Evolutionary conservation across 305 asterid species (phyloP).

Genomic region (Fraxinus greggii): DNA sequence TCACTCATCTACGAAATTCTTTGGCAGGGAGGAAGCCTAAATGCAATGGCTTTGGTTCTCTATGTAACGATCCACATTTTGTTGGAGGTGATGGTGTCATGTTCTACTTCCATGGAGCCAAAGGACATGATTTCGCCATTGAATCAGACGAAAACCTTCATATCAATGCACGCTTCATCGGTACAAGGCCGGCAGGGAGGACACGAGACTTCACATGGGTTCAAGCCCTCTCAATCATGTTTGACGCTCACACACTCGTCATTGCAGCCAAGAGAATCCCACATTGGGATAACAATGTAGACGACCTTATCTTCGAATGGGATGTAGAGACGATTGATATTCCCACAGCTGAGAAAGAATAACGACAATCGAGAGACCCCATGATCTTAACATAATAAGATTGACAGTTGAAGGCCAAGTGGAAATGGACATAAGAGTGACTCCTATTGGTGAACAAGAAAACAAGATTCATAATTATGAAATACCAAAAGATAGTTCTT

Average conservation of each 20-base stretch:
- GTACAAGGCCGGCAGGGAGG: conserved; percentile 56
- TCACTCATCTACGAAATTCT: neutral
- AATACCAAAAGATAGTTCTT: conserved; percentile 45
- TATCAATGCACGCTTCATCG: conserved; percentile 61
- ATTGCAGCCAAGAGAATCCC: conserved; percentile 49
- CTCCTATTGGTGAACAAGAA: conserved; percentile 46
- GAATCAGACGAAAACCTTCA: conserved; percentile 60
- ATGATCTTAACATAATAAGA: conserved; percentile 48
- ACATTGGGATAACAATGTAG: conserved; percentile 42
- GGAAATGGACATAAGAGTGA: conserved; percentile 48
- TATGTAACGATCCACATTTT: conserved; percentile 68
- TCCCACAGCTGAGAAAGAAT: conserved; percentile 37
- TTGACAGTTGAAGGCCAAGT: conserved; percentile 35
- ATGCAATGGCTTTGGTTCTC: conserved; percentile 55
- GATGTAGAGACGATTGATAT: conserved; percentile 31
- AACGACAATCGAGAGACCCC: conserved; percentile 54
- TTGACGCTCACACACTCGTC: conserved; percentile 48
- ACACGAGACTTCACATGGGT: conserved; percentile 73
- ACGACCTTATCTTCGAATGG: conserved; percentile 49
- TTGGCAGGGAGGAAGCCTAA: conserved; percentile 57
- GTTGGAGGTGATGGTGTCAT: conserved; percentile 70
- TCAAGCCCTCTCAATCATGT: conserved; percentile 59
- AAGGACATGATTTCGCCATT: conserved; percentile 51
- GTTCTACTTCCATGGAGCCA: conserved; percentile 75
- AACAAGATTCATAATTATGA: conserved; percentile 50